A percentile compares a stretch with the other conserved stretches of the same genome.
phyloP scores from a whole-genome alignment of 495 filamentous ascomycete genomes.

The Xylona heveae region DNA sequence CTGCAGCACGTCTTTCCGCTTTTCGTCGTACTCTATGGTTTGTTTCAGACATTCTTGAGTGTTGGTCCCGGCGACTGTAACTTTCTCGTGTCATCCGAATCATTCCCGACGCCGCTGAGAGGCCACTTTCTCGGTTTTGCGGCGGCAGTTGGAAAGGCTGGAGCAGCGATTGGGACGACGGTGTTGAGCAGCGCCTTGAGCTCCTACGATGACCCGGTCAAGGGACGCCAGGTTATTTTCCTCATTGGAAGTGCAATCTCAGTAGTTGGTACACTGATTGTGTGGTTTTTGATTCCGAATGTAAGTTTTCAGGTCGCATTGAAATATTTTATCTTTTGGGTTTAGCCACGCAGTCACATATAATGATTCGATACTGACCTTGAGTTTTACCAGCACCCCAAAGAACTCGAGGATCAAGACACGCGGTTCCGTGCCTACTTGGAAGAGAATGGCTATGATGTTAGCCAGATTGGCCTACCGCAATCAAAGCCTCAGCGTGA shows the following conservation, averaged over 20 bases:
- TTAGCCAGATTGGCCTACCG: no score
- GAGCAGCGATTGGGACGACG: constrained; percentile 24
- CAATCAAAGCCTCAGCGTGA: no score
- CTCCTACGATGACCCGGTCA: constrained; percentile 15
- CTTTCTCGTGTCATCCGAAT: constrained; percentile 23
- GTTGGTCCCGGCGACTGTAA: constrained; percentile 27
- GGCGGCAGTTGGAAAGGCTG: constrained; percentile 26
- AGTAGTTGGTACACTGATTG: constrained; percentile 17
- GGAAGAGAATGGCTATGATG: constrained; percentile 20
- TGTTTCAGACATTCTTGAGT: constrained; percentile 24
- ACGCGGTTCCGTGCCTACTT: constrained; percentile 21
- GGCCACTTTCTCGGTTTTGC: constrained; percentile 27
- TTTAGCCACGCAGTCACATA: no score
- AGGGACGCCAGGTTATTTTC: constrained; percentile 25
- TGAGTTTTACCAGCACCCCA: no score
- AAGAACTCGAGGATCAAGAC: constrained; percentile 24
- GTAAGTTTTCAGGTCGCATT: no score
- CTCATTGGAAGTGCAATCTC: constrained; percentile 24
- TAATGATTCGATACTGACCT: no score
- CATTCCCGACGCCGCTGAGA: constrained; percentile 27
- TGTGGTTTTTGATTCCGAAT: constrained; percentile 25
- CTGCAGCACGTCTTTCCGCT: constrained; percentile 24
- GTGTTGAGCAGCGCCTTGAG: constrained; percentile 24
- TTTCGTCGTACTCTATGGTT: constrained; percentile 29
- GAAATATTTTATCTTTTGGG: no score